phyloP scores from a whole-genome alignment of 2,329 filamentous ascomycete genomes.

The Trichoderma simmonsii region DNA sequence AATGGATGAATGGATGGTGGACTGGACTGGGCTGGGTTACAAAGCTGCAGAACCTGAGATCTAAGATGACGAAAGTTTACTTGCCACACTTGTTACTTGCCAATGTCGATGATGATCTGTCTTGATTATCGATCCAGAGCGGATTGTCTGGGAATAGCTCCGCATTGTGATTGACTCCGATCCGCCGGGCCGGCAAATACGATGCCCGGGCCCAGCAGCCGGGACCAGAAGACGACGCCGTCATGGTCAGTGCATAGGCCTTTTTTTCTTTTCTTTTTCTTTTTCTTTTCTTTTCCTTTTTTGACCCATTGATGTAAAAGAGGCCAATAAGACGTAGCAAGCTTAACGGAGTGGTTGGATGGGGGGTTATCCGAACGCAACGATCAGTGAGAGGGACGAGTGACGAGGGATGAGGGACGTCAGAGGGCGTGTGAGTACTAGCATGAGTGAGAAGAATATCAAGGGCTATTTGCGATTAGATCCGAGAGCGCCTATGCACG shows the following conservation, averaged over 20 bases:
- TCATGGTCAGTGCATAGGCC: background rate
- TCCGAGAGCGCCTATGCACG: constrained; percentile 3
- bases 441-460: background rate
- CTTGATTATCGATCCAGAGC: background rate
- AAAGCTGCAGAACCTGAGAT: background rate
- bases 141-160: background rate
- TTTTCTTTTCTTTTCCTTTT: background rate
- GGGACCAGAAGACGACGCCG: background rate
- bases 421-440: background rate
- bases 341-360: background rate
- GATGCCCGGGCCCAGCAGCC: background rate
- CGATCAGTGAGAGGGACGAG: background rate
- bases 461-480: background rate
- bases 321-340: background rate
- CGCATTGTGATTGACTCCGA: background rate
- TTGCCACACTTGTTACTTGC: background rate
- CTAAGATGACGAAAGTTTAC: background rate
- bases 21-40: background rate
- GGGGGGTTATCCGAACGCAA: background rate
- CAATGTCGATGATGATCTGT: background rate
- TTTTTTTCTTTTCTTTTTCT: background rate
- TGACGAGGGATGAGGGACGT: background rate
- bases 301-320: background rate
- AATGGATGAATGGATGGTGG: background rate
- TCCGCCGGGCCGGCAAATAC: background rate